Conservation (phyloP, 1,284 basidiomycete species). For the Xerocomus minutiporus region DNA sequence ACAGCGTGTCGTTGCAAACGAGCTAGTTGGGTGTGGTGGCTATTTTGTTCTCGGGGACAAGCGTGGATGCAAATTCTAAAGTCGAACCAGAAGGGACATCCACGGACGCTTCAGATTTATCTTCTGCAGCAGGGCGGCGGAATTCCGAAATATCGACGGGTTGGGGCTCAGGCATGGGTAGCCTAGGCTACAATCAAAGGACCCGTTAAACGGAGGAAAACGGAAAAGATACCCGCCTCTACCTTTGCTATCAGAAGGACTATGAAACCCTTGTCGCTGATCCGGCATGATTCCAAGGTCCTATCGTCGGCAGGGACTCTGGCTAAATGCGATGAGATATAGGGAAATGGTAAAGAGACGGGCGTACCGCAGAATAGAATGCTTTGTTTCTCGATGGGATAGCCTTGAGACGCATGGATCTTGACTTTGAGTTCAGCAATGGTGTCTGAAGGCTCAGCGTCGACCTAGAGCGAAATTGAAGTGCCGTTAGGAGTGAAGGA, state of each 20-base stretch:
- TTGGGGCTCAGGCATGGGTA: neutral
- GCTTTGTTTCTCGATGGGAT: conserved; percentile 1
- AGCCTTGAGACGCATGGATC: conserved; percentile 3
- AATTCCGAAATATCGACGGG: conserved; percentile 4
- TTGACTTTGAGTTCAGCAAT: conserved; percentile 4
- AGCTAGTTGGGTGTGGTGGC: neutral
- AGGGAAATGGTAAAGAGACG: neutral
- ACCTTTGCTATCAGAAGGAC: conserved; percentile 3
- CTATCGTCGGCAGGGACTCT: neutral
- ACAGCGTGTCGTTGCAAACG: neutral
- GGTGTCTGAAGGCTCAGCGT: conserved; percentile 1
- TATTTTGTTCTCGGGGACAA: neutral
- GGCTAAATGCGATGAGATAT: neutral
- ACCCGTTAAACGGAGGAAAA: neutral
- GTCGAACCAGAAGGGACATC: neutral
- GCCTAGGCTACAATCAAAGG: neutral
- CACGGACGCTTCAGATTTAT: neutral
- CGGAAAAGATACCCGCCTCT: neutral
- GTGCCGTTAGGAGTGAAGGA: neutral
- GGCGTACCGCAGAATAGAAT: conserved; percentile 6
- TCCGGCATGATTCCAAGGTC: conserved; percentile 1
- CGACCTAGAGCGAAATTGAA: neutral
- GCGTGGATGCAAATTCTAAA: neutral
- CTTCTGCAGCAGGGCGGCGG: neutral
- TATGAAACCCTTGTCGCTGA: conserved; percentile 7